These are phyloP conservation scores for Claviceps africana DNA, from an alignment of 2,329 filamentous ascomycete genomes.

Conservation along the genomic window DNA sequence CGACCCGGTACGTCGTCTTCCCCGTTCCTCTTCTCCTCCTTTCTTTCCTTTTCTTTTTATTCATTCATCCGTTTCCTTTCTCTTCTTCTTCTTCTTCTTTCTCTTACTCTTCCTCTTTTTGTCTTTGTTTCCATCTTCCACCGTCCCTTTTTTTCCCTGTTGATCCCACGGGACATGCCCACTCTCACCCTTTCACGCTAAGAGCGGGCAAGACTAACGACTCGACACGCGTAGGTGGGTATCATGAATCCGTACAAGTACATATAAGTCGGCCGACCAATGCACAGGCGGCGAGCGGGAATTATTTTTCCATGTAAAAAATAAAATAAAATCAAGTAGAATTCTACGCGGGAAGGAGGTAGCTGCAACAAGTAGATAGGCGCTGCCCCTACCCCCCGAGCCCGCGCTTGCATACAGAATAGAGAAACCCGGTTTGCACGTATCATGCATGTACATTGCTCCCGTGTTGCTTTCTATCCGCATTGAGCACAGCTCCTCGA, in stretches of 20 bases:
- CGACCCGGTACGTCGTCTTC: conserved; percentile 60
- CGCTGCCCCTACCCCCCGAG: no score
- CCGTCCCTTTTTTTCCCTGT: background rate
- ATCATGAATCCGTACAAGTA: conserved; percentile 99
- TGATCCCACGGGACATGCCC: no score
- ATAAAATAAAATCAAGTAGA: no score
- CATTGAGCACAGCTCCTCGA: no score
- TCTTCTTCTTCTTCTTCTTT: background rate
- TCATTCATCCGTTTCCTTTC: no score
- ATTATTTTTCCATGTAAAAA: background rate
- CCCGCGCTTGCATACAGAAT: no score
- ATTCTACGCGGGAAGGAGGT: background rate
- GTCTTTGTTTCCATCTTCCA: background rate
- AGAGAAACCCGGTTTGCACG: no score
- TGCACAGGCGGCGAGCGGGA: background rate
- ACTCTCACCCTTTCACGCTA: background rate
- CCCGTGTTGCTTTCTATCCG: no score
- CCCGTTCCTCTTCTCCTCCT: background rate
- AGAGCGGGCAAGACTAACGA: conserved; percentile 13
- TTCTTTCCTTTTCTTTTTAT: conserved; percentile 4
- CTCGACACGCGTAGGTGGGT: conserved; percentile 55
- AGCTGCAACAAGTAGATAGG: no score
- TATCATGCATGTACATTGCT: no score
- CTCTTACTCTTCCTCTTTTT: conserved; percentile 7
- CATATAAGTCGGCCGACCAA: conserved; percentile 32